Percentiles rank a stretch among this genome's conserved stretches.
These are phyloP conservation scores for Mycosphaerella arachidis DNA, from an alignment of 2,329 filamentous ascomycete genomes.

Conservation along the genomic window DNA sequence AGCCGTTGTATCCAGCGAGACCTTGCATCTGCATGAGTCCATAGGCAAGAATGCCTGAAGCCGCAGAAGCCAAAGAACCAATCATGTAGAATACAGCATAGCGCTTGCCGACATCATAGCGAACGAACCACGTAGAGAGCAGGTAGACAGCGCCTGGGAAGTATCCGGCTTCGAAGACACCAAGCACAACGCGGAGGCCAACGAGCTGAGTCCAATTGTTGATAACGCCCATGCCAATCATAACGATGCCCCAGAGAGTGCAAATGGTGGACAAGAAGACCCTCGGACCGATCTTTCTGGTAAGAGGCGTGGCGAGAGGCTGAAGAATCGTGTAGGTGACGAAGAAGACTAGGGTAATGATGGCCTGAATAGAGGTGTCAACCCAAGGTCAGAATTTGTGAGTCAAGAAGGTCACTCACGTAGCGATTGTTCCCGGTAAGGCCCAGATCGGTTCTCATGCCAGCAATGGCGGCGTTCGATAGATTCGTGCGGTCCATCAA, in stretches of 20 bases:
- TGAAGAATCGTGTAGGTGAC: conserved; percentile 29
- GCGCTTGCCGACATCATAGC: conserved; percentile 29
- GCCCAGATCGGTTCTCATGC: not conserved
- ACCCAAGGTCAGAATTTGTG: too few relatives aligned
- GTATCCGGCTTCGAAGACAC: conserved; percentile 56
- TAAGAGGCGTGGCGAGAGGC: conserved; percentile 28
- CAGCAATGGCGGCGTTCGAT: conserved; percentile 5
- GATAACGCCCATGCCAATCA: conserved; percentile 60
- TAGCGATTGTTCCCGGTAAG: not conserved
- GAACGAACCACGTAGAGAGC: conserved; percentile 16
- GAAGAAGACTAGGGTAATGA: conserved; percentile 57
- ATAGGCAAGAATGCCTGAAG: conserved; percentile 37
- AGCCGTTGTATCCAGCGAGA: conserved; percentile 39
- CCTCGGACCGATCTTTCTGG: conserved; percentile 27
- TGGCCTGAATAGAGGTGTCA: conserved; percentile 38
- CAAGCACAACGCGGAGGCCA: conserved; percentile 54
- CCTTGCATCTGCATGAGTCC: conserved; percentile 41
- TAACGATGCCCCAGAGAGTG: conserved; percentile 53
- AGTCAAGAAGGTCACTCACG: not conserved
- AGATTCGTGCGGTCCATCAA: conserved; percentile 50
- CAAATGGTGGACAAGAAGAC: conserved; percentile 29
- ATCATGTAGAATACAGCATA: conserved; percentile 44
- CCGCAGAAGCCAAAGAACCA: conserved; percentile 41
- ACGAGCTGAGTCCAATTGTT: conserved; percentile 48
- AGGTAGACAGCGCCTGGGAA: conserved; percentile 34